phyloP scores from a whole-genome alignment of 495 filamentous ascomycete species.

The Aspergillus carlsbadensis region DNA sequence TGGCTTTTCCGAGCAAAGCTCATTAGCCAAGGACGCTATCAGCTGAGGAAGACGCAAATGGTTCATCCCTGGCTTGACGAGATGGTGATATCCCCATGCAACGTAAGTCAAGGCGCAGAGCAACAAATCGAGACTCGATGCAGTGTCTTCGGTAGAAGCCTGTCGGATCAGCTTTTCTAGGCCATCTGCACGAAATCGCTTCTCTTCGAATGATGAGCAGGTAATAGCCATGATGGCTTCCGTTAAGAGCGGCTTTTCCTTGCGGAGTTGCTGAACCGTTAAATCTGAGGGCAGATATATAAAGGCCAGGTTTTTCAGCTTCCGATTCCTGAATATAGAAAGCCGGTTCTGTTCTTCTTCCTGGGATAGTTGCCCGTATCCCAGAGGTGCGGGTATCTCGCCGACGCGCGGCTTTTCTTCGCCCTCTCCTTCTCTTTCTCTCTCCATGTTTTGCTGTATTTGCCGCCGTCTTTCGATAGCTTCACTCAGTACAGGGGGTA shows the following conservation, averaged over 20 bases:
- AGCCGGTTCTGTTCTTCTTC: background rate
- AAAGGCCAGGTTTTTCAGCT: background rate
- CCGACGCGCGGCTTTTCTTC: background rate
- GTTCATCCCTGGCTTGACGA: background rate
- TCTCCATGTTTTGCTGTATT: background rate
- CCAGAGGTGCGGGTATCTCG: background rate
- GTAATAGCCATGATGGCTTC: background rate
- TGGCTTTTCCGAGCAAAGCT: background rate
- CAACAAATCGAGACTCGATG: background rate
- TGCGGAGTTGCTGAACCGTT: background rate
- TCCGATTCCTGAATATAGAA: background rate
- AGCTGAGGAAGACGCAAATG: background rate
- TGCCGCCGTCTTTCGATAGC: background rate
- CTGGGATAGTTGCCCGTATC: background rate
- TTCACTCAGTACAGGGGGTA: background rate
- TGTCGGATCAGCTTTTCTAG: background rate
- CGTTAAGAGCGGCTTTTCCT: background rate
- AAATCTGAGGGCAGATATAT: background rate
- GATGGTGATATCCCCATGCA: background rate
- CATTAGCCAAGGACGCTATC: background rate
- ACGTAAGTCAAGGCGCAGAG: background rate
- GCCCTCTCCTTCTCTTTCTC: background rate
- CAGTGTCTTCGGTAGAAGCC: background rate
- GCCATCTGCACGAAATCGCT: background rate
- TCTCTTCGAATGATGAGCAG: background rate